Percentiles rank a stretch among this genome's conserved stretches.
phyloP scores from a whole-genome alignment of 306 rosid species.

The Vigna unguiculata region DNA sequence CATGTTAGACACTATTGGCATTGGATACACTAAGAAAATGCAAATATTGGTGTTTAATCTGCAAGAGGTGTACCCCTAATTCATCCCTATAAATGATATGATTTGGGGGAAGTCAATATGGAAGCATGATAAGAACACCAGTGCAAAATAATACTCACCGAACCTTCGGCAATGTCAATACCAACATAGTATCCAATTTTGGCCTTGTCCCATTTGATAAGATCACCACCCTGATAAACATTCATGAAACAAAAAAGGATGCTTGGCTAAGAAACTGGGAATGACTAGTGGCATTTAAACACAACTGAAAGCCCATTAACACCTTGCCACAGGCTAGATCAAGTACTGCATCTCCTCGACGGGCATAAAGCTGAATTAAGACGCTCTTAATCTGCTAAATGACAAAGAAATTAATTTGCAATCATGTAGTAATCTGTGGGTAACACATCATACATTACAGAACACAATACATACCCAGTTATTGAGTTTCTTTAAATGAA shows the following conservation, averaged over 20 bases:
- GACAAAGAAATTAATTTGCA: conserved; percentile 14
- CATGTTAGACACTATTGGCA: neutral
- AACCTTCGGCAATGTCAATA: conserved; percentile 95
- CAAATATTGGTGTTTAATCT: neutral
- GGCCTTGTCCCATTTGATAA: conserved; percentile 99
- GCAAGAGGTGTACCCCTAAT: conserved; percentile 14
- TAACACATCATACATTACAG: conserved; percentile 1
- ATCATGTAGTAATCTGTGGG: neutral
- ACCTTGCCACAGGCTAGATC: conserved; percentile 99
- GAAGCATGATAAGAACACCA: conserved; percentile 33
- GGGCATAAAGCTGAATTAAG: conserved; percentile 89
- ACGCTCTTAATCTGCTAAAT: conserved; percentile 92
- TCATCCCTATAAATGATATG: conserved; percentile 7
- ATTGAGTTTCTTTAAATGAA: conserved; percentile 92
- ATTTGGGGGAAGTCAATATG: conserved; percentile 13
- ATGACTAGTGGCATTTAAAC: conserved; percentile 3
- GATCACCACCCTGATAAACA: conserved; percentile 91
- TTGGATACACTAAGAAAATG: neutral
- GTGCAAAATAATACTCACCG: conserved; percentile 60
- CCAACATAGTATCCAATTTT: conserved; percentile 97
- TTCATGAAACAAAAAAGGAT: conserved; percentile 16
- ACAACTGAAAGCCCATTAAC: conserved; percentile 34
- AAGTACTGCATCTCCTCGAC: conserved; percentile 87
- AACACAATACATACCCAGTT: conserved; percentile 70
- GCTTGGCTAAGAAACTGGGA: conserved; percentile 30